Percentiles rank a stretch among this genome's conserved stretches.
Evolutionary conservation across 163 green algal species (phyloP).

Genomic region (Scenedesmus sp.): DNA sequence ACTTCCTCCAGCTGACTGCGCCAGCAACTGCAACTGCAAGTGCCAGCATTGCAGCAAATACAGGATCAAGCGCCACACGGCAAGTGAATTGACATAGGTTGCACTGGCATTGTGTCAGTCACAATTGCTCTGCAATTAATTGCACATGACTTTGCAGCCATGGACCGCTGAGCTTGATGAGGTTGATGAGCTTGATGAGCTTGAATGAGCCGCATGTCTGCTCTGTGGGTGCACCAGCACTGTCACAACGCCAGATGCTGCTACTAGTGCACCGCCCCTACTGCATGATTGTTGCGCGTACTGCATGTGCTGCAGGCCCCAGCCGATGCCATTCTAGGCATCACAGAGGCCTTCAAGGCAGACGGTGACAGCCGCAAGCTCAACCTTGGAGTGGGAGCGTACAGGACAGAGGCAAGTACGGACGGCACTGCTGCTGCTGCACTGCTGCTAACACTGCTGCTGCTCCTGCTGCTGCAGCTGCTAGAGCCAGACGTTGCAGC

Average conservation of each 20-base stretch:
- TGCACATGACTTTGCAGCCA: too few relatives aligned
- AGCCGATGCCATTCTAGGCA: slow-evolving; percentile 88
- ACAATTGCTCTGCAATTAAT: too few relatives aligned
- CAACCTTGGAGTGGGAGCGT: slow-evolving; percentile 97
- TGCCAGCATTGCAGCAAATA: neutral
- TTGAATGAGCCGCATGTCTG: too few relatives aligned
- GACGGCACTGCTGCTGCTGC: neutral
- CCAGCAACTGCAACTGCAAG: neutral
- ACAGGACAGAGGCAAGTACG: slow-evolving; percentile 90
- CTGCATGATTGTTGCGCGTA: neutral
- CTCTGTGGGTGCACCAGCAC: too few relatives aligned
- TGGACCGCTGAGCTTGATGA: too few relatives aligned
- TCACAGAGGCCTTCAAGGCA: slow-evolving; percentile 91
- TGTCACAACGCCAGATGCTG: neutral
- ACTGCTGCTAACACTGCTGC: neutral
- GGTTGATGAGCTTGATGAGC: too few relatives aligned
- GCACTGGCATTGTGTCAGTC: too few relatives aligned
- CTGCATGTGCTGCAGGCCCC: slow-evolving; percentile 54
- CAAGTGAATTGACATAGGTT: neutral
- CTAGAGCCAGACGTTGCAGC: too few relatives aligned
- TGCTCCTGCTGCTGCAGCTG: neutral
- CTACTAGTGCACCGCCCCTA: neutral
- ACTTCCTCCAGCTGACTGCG: neutral
- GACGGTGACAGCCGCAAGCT: slow-evolving; percentile 87
- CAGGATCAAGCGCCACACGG: neutral